Base-by-base conservation (phyloP, 768 basidiomycete species). In the Collybia mongolica region DNA sequence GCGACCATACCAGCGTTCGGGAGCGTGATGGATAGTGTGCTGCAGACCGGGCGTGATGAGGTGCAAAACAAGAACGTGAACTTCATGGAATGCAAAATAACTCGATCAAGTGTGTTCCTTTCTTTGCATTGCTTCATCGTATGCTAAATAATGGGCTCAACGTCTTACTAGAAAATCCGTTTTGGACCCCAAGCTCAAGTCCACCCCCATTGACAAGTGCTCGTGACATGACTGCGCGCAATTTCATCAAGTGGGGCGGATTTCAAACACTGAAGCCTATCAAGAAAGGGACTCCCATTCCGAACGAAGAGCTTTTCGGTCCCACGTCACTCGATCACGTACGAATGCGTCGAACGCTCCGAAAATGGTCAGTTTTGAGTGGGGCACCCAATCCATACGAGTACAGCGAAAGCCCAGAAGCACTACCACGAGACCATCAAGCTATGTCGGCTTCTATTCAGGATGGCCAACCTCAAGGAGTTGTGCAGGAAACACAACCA, bases 191-290 rank as follows among this genome's bases (percentile, higher is more conserved):
- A 9, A 17, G 36, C 24, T 43, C 20, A 24, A 20, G n/a, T 11
- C n/a, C 19, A 32, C 20, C 22, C 20, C 22, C 11, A 15, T 17
- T 29, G 39, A 7, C 14, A 2, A 39, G 39, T 9, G 23, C 46
- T 18, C 42, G 47, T 35, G 38, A 42, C 17, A 18, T 0, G 23
- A 46, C 32, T 35, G 52, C 52, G 2, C 37, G 22, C 12, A 42
- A 22, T 32, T 72, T 72, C 52, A 47, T 72, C 9, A 50, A 56
- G 26, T 76, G 73, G 73, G 72, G 71, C 40, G 72, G 72, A 5
- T 72, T 74, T 50, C 47, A 65, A 38, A 40, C 52, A 6, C 53
- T 72, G 20, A 36, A 62, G 22, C 70, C 71, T 17, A 61, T 72
- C 28, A 57, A 62, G 7, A 46, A 52, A 12, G 46, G 58, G 22